These are phyloP conservation scores for Arxiozyma bovina DNA, from an alignment of 1,139 yeast genomes.

Conservation along the genomic window DNA sequence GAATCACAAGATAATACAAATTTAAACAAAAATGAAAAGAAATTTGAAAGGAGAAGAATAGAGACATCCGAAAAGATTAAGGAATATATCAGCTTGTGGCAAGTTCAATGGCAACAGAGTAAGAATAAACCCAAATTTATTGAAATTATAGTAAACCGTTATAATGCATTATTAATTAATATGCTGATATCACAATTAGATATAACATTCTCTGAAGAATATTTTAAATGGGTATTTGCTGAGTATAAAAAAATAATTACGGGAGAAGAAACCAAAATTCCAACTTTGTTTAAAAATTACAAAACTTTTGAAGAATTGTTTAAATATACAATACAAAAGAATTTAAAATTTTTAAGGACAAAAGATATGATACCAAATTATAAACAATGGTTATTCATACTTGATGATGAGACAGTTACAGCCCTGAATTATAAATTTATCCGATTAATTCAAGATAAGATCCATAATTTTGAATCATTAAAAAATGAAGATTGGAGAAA, in stretches of 20 bases:
- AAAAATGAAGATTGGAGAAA: conserved; percentile 11
- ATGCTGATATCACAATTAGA: conserved; percentile 12
- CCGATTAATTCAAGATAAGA: neutral
- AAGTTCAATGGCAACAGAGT: conserved; percentile 18
- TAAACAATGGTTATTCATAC: conserved; percentile 6
- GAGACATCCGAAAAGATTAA: conserved; percentile 11
- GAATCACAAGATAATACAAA: conserved; percentile 1
- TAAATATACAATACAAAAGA: conserved; percentile 5
- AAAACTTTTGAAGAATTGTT: conserved; percentile 6
- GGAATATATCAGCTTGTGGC: conserved; percentile 13
- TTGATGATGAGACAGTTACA: conserved; percentile 2
- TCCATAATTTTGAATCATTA: conserved; percentile 3
- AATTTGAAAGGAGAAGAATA: conserved; percentile 7
- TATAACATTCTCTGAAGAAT: neutral
- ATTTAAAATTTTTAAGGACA: conserved; percentile 5
- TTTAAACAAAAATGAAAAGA: conserved; percentile 1
- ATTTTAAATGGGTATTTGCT: conserved; percentile 13
- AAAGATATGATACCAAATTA: conserved; percentile 5
- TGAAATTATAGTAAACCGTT: conserved; percentile 10
- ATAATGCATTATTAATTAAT: conserved; percentile 6
- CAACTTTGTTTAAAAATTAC: conserved; percentile 5
- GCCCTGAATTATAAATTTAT: neutral
- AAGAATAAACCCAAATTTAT: conserved; percentile 11
- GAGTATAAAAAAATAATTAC: conserved; percentile 2
- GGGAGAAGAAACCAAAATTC: neutral